Evolutionary conservation across 306 rosid species (phyloP), one percentile per base, ranked within the genome.

Genomic region (Vigna hirtella): DNA sequence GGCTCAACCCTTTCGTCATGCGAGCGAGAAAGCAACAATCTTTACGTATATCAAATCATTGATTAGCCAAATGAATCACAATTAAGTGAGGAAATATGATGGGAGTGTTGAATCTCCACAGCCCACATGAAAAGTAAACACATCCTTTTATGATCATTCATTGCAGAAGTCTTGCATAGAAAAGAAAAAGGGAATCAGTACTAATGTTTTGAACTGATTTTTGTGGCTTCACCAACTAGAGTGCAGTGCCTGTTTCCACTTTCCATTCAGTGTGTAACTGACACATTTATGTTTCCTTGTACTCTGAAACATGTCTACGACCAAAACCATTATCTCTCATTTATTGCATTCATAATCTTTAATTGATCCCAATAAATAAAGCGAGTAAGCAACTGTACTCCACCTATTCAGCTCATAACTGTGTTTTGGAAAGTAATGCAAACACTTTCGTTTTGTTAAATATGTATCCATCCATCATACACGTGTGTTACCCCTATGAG

Each of bases 261-360:
- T 65, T 65, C 17, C 72, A 64, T 36, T 64, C 48, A 34, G 47
- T 63, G 9, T 34, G 68, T 61, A 61, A 64, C 26, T 9, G 28
- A 36, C 15, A 64, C 49, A 36, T n/a, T 34, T 38, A 9, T n/a
- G 70, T 43, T 38, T 40, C 50, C 70, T 65, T 17, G 50, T 50
- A 38, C 70, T 65, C 50, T 17, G 70, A 32, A 65, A 65, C 26
- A 36, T 38, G 50, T 65, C 50, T 65, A 17, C 50, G 50, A 38
- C 50, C 28, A 65, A 36, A 18, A 38, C 50, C 70, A 66, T 66
- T 20, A 66, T 66, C 34, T 66, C 36, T 66, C 36, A 66, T 66
- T 66, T 66, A 66, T 66, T 66, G 49, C 72, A 66, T 42, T 28
- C 72, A 6, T 20, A 66, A 43, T 66, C 51, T 42, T 43, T 43